Percentiles rank a stretch among this genome's conserved stretches.
Evolutionary conservation across 192 early-diverging fungal genomes (phyloP).

Genomic region (Podila epicladia): DNA sequence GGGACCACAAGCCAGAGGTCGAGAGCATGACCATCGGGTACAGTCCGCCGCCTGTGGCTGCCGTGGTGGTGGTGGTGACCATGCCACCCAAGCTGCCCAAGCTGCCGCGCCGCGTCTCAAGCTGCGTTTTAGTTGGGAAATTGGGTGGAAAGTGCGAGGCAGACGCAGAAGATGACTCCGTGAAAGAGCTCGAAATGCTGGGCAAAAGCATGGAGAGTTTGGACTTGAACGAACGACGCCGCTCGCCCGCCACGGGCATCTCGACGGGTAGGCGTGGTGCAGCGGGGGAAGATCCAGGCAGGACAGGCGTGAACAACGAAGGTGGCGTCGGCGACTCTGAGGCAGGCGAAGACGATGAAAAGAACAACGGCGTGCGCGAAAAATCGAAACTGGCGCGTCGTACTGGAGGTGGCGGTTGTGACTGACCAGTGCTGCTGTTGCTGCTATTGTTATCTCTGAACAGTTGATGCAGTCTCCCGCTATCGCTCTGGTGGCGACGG

Average conservation of each 20-base stretch:
- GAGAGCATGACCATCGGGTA: slow-evolving; percentile 24
- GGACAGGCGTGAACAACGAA: not conserved
- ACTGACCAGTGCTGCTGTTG: not conserved
- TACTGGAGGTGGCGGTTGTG: not conserved
- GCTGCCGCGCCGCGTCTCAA: not conserved
- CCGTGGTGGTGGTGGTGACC: not conserved
- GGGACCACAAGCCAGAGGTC: slow-evolving; percentile 12
- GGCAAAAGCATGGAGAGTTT: not conserved
- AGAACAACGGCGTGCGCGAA: not conserved
- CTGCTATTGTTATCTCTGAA: not conserved
- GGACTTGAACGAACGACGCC: not conserved
- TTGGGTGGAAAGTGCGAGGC: not conserved
- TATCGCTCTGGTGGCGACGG: slow-evolving; percentile 28
- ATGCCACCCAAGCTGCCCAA: not conserved
- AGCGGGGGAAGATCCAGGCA: not conserved
- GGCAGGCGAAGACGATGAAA: not conserved
- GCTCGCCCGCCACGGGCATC: too few species aligned
- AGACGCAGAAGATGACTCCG: not conserved
- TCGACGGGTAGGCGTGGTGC: not conserved
- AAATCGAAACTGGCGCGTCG: slow-evolving; percentile 14
- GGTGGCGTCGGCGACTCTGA: not conserved
- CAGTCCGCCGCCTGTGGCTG: not conserved
- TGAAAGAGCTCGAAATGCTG: not conserved
- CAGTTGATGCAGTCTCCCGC: slow-evolving; percentile 2
- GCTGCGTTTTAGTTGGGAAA: not conserved